Evolutionary conservation across 139 green algal species (phyloP), one percentile per base, ranked within the genome.

Genomic region (Ettlia oleoabundans): DNA sequence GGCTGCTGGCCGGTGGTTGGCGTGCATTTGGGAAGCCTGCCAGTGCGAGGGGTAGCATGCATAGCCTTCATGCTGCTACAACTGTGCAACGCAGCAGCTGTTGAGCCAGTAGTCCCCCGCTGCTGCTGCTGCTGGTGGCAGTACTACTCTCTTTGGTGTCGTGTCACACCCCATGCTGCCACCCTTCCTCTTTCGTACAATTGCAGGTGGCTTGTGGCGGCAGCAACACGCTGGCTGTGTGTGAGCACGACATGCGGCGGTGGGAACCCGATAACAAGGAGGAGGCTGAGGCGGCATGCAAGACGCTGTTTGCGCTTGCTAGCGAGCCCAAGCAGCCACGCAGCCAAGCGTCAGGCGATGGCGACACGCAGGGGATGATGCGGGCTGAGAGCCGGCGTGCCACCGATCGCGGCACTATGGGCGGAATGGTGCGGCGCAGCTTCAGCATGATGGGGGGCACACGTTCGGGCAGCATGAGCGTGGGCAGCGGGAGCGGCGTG

Each of bases 211-310:
- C 92, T 0, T 90, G 84, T 33, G 93, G 93, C 6, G 91, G 90
- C 33, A 76, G 85, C 73, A 89, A 91, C 84, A 94, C 88, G 1
- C 62, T 94, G 33, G 91, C 91, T 9, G 90, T 96, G 26, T 91
- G 91, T 42, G 84, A 91, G 55, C 91, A 96, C 47, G 83, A 92
- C 63, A 38, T 70, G 6, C 76, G 61, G n/a, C 81, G 86, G 7
- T 72, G 85, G 10, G 86, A 85, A 58, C 74, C 66, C 15, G 77
- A 88, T 26, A 78, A 76, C 58, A 26, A 33, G 22, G 87, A 88
- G n/a, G 86, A 74, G 64, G 65, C 51, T 26, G 68, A 83, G 69
- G 47, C 72, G 15, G 84, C 78, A 32, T 66, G 73, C 68, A 75
- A 81, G 38, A 51, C 37, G 47, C 75, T 85, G 18, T 4, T 69